These are phyloP conservation scores for Cryptococcus deneoformans DNA, from an alignment of 1,284 basidiomycete species.

Conservation along the genomic window DNA sequence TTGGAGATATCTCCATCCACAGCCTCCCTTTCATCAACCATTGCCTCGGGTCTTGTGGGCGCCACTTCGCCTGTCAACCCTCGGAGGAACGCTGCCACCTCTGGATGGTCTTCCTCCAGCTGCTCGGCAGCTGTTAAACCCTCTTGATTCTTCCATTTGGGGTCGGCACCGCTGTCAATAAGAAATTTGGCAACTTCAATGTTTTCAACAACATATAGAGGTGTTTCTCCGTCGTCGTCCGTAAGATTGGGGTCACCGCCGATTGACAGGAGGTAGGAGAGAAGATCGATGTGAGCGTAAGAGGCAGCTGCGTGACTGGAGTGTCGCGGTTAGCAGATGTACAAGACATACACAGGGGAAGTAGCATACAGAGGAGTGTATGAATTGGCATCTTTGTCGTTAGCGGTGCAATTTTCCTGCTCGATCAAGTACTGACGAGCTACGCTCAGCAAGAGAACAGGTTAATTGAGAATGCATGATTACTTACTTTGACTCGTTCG, in stretches of 20 bases:
- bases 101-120: constrained; percentile 74
- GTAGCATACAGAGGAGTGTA: constrained; percentile 77
- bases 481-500: constrained; percentile 49
- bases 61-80: constrained; percentile 30
- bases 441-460: neutral
- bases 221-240: constrained; percentile 86
- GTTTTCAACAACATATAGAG: constrained; percentile 84
- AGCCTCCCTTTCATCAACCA: neutral
- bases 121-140: constrained; percentile 74
- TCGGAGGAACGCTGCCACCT: constrained; percentile 67
- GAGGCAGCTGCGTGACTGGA: constrained; percentile 89
- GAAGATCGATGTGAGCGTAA: constrained; percentile 72
- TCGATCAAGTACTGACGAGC: constrained; percentile 59
- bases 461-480: neutral
- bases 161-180: constrained; percentile 72
- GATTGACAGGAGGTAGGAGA: constrained; percentile 71
- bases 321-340: neutral
- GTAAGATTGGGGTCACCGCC: constrained; percentile 84
- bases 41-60: neutral
- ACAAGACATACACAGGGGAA: neutral
- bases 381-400: constrained; percentile 69
- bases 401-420: constrained; percentile 65
- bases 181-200: constrained; percentile 73
- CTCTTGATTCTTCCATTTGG: constrained; percentile 63
- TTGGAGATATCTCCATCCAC: neutral